Evolutionary conservation across 805 yeast genomes (phyloP).

Genomic region (Priceomyces melissophilus): DNA sequence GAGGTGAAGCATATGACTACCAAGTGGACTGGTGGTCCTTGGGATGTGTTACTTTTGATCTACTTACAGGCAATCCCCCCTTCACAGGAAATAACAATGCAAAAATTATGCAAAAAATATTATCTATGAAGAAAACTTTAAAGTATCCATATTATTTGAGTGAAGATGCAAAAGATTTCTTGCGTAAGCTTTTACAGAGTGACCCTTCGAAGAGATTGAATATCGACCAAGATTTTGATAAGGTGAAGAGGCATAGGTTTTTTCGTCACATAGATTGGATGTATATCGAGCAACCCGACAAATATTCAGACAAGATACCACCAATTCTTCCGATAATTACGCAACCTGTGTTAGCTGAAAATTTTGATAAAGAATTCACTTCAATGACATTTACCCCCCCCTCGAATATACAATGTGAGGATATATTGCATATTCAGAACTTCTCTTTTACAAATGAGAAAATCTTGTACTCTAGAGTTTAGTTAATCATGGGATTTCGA

Average conservation of each 20-base stretch:
- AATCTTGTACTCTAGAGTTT: conserved; percentile 18
- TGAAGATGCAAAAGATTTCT: conserved; percentile 40
- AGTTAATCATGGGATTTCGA: background rate
- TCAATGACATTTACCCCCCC: conserved; percentile 37
- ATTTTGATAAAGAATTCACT: conserved; percentile 42
- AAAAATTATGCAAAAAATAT: conserved; percentile 37
- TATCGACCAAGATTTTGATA: conserved; percentile 32
- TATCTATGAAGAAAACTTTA: conserved; percentile 29
- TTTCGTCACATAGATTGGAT: conserved; percentile 39
- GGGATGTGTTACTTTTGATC: conserved; percentile 42
- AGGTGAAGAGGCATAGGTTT: conserved; percentile 34
- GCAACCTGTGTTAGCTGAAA: conserved; percentile 43
- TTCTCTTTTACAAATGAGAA: conserved; percentile 41
- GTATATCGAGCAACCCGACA: conserved; percentile 22
- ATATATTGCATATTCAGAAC: conserved; percentile 38
- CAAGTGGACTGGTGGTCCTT: conserved; percentile 48
- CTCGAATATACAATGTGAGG: conserved; percentile 13
- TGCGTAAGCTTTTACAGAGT: conserved; percentile 33
- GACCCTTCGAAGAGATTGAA: conserved; percentile 36
- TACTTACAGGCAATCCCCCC: conserved; percentile 44
- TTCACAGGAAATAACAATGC: conserved; percentile 41
- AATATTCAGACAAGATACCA: conserved; percentile 21
- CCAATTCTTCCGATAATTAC: conserved; percentile 44
- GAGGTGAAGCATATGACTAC: conserved; percentile 38
- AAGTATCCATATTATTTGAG: conserved; percentile 40